Conservation (phyloP, 192 early-diverging fungal species). For the Endogone sp. region DNA sequence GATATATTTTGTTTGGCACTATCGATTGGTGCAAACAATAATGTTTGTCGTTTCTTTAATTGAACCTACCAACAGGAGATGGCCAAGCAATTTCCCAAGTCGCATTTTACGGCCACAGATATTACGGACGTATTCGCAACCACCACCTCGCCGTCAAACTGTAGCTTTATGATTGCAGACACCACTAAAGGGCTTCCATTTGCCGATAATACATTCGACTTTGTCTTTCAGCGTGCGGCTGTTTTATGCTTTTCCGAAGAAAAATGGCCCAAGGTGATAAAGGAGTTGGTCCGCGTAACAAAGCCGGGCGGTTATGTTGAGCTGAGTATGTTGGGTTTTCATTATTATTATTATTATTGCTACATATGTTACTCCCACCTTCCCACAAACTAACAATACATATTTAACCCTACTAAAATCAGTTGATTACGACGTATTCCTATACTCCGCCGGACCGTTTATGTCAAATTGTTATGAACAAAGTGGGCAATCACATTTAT, state of each 20-base stretch:
- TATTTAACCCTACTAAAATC: no score
- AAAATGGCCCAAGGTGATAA: constrained; percentile 11
- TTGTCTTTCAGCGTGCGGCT: constrained; percentile 24
- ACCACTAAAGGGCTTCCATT: constrained; percentile 17
- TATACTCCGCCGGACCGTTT: no score
- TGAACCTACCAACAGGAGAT: constrained; percentile 26
- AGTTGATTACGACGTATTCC: no score
- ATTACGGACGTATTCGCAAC: constrained; percentile 11
- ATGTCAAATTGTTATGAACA: no score
- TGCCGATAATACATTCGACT: constrained; percentile 34
- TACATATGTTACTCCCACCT: neutral
- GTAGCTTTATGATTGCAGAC: neutral
- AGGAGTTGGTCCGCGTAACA: neutral
- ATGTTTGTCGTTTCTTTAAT: no score
- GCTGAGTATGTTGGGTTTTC: neutral
- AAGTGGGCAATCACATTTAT: no score
- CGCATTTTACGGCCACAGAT: constrained; percentile 44
- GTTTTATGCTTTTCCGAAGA: constrained; percentile 15
- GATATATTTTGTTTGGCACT: no score
- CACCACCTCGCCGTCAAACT: neutral
- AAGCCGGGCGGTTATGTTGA: neutral
- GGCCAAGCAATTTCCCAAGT: constrained; percentile 38
- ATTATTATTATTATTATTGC: neutral
- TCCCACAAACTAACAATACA: no score
- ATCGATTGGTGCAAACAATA: neutral